phyloP scores from a whole-genome alignment of 352 stramenopile species.

The Pythium periplocum region DNA sequence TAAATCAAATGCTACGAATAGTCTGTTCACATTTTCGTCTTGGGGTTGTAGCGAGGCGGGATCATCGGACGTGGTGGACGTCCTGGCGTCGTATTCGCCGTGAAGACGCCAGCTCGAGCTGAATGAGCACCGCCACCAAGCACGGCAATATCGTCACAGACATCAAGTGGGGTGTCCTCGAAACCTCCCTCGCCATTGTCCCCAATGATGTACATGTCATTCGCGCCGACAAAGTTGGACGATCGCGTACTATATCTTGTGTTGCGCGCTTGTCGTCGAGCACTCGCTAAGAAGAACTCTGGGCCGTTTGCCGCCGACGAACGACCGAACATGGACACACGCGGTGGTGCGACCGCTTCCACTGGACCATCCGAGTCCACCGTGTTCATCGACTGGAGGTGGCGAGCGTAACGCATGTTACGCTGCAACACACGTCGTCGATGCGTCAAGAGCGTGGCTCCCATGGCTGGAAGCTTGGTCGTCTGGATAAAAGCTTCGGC shows the following conservation, averaged over 20 bases:
- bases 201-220: conserved; percentile 17
- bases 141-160: not conserved
- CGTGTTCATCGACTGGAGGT: conserved; percentile 1
- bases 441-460: conserved; percentile 5
- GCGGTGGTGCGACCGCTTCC: conserved; percentile 21
- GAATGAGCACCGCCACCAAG: too few species aligned
- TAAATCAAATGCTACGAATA: too few species aligned
- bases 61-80: too few species aligned
- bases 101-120: too few species aligned
- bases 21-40: too few species aligned
- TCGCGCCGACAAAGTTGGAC: conserved; percentile 4
- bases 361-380: not conserved
- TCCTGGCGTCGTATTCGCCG: too few species aligned
- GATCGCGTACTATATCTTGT: too few species aligned
- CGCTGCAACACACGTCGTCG: conserved; percentile 7
- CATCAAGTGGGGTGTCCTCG: conserved; percentile 9
- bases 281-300: conserved; percentile 1
- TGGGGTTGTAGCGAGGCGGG: too few species aligned
- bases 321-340: conserved; percentile 56
- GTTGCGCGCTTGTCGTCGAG: not conserved
- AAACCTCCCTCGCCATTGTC: conserved; percentile 15
- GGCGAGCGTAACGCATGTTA: conserved; percentile 10
- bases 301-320: conserved; percentile 10
- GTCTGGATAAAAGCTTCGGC: not conserved
- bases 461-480: conserved; percentile 5